phyloP scores from a whole-genome alignment of 257 asterid species.

The Apocynum venetum region DNA sequence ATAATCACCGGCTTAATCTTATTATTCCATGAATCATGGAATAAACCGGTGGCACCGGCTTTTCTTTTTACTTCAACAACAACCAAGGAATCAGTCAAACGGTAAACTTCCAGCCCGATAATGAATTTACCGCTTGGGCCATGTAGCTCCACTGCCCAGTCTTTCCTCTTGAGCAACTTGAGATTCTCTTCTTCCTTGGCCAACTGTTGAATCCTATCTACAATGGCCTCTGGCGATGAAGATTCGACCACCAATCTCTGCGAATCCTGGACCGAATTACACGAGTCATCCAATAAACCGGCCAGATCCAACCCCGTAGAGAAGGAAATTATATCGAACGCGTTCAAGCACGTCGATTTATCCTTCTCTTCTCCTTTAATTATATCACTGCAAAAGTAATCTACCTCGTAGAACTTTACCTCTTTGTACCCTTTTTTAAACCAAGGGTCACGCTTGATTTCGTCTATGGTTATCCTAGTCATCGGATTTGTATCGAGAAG shows the following conservation, averaged over 20 bases:
- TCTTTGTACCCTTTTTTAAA: slow-evolving; percentile 57
- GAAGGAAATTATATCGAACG: slow-evolving; percentile 77
- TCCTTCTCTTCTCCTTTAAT: slow-evolving; percentile 24
- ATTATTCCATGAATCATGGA: slow-evolving; percentile 40
- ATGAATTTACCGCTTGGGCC: slow-evolving; percentile 58
- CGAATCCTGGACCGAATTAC: slow-evolving; percentile 33
- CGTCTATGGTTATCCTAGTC: slow-evolving; percentile 66
- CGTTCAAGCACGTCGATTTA: slow-evolving; percentile 37
- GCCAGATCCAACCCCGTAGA: slow-evolving; percentile 69
- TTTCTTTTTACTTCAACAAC: slow-evolving; percentile 58
- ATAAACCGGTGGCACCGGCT: slow-evolving; percentile 46
- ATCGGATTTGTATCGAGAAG: slow-evolving; percentile 63
- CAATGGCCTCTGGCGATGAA: slow-evolving; percentile 47
- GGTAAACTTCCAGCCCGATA: slow-evolving; percentile 43
- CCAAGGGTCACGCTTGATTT: slow-evolving; percentile 72
- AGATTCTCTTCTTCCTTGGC: slow-evolving; percentile 41
- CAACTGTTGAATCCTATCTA: slow-evolving; percentile 48
- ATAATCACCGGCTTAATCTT: slow-evolving; percentile 49
- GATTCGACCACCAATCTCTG: slow-evolving; percentile 51
- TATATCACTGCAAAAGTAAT: slow-evolving; percentile 2
- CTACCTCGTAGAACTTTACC: slow-evolving; percentile 21
- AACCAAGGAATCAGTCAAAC: slow-evolving; percentile 44
- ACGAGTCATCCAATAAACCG: slow-evolving; percentile 46
- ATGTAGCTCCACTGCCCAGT: slow-evolving; percentile 51
- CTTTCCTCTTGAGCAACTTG: slow-evolving; percentile 39